Evolutionary conservation across 345 rosid species (phyloP).

Genomic region (Luvunga scandens): DNA sequence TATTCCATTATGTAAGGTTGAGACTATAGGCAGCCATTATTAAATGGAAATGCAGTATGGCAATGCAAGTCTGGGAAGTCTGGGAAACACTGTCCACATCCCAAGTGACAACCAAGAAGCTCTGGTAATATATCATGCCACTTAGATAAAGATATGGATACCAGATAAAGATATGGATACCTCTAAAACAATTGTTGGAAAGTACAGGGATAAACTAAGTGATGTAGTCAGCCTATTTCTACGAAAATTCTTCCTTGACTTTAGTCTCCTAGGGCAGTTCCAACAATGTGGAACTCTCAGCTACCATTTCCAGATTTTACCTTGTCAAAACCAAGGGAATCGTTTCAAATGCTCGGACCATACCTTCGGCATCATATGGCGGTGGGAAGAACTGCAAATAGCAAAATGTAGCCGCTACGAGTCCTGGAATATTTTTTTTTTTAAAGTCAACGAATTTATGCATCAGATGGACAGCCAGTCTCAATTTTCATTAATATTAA

Average conservation of each 20-base stretch:
- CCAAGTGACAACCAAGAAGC: neutral
- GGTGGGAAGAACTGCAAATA: slow-evolving; percentile 78
- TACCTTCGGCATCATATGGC: slow-evolving; percentile 59
- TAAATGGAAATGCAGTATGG: too few species aligned
- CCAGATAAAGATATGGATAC: too few species aligned
- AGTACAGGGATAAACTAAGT: neutral
- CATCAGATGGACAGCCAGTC: neutral
- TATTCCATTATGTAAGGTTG: too few species aligned
- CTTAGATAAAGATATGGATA: too few species aligned
- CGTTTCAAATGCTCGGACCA: neutral
- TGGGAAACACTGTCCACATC: neutral
- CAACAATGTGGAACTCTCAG: neutral
- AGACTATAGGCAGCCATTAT: too few species aligned
- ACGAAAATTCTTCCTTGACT: neutral
- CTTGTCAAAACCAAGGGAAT: neutral
- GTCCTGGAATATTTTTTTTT: slow-evolving; percentile 37
- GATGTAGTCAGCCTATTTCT: neutral
- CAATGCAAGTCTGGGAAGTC: neutral
- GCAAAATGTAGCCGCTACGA: slow-evolving; percentile 52
- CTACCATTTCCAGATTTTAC: neutral
- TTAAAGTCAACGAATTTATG: slow-evolving; percentile 7
- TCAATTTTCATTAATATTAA: neutral
- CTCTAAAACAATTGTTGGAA: too few species aligned
- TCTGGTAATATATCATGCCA: too few species aligned
- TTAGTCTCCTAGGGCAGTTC: neutral